Conservation (phyloP, 495 filamentous ascomycete genomes). For the Echria macrotheca region DNA sequence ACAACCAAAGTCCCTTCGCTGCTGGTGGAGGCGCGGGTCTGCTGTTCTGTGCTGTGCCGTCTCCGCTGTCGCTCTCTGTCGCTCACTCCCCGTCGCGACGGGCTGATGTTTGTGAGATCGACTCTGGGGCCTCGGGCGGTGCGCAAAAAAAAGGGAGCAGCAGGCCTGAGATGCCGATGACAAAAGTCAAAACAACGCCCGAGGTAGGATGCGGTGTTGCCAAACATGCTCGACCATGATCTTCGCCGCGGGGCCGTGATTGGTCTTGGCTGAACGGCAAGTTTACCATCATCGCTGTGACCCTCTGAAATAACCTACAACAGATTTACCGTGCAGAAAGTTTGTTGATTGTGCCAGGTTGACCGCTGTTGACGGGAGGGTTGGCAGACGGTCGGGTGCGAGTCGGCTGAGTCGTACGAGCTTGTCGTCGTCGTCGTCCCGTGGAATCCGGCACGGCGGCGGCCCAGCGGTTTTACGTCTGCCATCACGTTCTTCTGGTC, state of each 20-base stretch:
- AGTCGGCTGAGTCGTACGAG: too few relatives aligned
- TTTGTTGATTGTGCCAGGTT: conserved; percentile 23
- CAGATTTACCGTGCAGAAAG: conserved; percentile 28
- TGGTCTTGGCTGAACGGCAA: conserved; percentile 22
- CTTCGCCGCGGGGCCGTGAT: conserved; percentile 22
- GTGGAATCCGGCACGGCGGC: conserved; percentile 5
- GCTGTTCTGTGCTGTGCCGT: conserved; percentile 7
- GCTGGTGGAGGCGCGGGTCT: background rate
- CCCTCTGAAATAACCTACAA: conserved; percentile 20
- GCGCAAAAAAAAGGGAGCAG: conserved; percentile 22
- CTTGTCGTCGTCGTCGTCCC: too few relatives aligned
- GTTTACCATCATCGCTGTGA: conserved; percentile 14
- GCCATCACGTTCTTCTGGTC: background rate
- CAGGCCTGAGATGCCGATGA: conserved; percentile 21
- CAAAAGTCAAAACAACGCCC: conserved; percentile 27
- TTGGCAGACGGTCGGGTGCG: too few relatives aligned
- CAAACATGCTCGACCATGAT: conserved; percentile 36
- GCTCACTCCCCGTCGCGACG: background rate
- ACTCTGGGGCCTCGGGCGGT: conserved; percentile 9
- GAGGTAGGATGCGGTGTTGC: conserved; percentile 26
- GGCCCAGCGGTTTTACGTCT: conserved; percentile 8
- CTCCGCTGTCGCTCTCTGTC: background rate
- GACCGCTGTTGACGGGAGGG: conserved; percentile 11
- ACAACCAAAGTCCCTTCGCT: background rate
- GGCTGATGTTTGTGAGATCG: conserved; percentile 9